Evolutionary conservation across 345 rosid genomes (phyloP), one percentile per base, ranked within the genome.

Genomic region (Pugionium dolabratum): DNA sequence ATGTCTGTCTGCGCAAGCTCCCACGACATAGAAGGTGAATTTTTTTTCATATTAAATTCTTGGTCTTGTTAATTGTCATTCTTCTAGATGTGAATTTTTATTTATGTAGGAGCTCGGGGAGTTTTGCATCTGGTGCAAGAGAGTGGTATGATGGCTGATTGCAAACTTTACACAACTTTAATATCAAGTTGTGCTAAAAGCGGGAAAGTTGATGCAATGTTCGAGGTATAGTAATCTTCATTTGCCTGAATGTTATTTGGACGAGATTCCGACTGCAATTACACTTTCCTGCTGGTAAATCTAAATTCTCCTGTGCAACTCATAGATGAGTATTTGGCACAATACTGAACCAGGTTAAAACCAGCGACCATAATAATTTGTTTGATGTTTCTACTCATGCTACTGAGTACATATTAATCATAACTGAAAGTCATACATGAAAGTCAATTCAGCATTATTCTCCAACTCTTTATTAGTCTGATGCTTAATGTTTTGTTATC

Each of bases 191-290:
- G 90, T 78, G 98, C 90, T 51, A 93, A 90, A 82, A 80, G 97
- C 60, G 90, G 97, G 64, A 87, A 88, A 85, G 97, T 93, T 26
- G 98, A 93, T 76, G 74, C 90, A 75, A 93, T 93, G 98, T 93
- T 89, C 74, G 91, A 89, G 83, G 97, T 92, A 80, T 49, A 73
- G 47, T 49, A 54, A 56, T 72, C 79, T 62, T 71, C 44, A 31
- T 63, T 34, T 74, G 6, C 43, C 59, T 66, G 59, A 53, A 40
- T 41, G 65, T 36, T 73, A 59, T 50, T 42, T 69, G 7, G 7
- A 18, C 29, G 36, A 37, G 18, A 18, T 18, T 18, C 18, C 18
- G 18, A 18, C 18, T 18, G 18, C 18, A 18, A 18, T 18, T 18
- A 18, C 18, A 18, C 18, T 18, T 18, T 18, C 18, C 18, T 18